Base-by-base conservation (phyloP, 257 asterid genomes). In the Agastache rugosa region DNA sequence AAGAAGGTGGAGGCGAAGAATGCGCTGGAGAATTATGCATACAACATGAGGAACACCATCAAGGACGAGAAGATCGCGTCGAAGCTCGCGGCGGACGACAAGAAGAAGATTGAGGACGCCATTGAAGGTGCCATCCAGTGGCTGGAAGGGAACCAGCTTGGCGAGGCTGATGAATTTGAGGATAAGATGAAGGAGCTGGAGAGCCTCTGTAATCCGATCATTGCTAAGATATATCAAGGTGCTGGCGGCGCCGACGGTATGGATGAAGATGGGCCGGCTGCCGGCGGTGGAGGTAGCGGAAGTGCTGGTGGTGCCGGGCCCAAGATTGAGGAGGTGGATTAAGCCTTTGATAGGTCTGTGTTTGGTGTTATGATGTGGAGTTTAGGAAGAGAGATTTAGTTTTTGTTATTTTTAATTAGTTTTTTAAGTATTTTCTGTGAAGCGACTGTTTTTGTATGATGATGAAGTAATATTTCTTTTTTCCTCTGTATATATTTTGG, bases 31-130 rank as follows among this genome's bases (percentile, higher is more conserved):
- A 81, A 81, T 9, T 81, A 77, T 1, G 85, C 85, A 0, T 81
- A 81, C 66, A 81, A 81, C 75, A 81, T 81, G 82, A 77, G 85
- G 76, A 81, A 81, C 66, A 81, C 83, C n/a, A 65, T 81, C 0
- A 81, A 74, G 77, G 85, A 81, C 5, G 85, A 81, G 22, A 81
- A 81, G 75, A 74, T 77, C 3, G 80, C 75, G 0, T 70, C 82
- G 5, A 81, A 74, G 73, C 77, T 81, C 0, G 15, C 60, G 1
- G 72, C 74, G 4, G 73, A 15, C 0, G 84, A 81, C 17, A 81
- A 77, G 85, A 77, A 74, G 78, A 74, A 65, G 20, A 81, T 77
- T 0, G 85, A 77, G 80, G 82, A 81, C 0, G 80, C 85, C 0
- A 71, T 81, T 0, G 85, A 81, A 8, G 37, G 50, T 11, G 73